Evolutionary conservation across 257 asterid species (phyloP).

Genomic region (Solanum chilense): DNA sequence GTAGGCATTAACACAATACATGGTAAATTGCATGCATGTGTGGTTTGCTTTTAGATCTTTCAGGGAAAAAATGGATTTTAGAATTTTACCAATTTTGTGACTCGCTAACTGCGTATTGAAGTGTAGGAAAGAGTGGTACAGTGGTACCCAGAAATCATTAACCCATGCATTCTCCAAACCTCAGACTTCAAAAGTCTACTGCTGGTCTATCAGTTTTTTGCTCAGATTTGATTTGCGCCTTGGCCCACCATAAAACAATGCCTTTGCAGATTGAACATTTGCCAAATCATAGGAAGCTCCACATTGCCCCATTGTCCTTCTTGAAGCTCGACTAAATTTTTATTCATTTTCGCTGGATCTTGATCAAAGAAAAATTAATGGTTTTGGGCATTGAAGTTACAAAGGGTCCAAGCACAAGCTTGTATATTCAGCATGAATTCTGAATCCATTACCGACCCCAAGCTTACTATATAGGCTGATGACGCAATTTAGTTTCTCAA

Average conservation of each 20-base stretch:
- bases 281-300: conserved; percentile 50
- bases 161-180: background rate
- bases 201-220: background rate
- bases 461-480: background rate
- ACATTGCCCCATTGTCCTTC: conserved; percentile 23
- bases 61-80: background rate
- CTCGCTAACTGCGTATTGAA: background rate
- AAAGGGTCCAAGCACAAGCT: background rate
- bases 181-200: background rate
- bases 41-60: background rate
- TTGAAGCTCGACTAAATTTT: conserved; percentile 44
- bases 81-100: background rate
- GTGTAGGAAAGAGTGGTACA: background rate
- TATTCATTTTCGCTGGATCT: background rate
- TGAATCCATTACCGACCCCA: background rate
- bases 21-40: background rate
- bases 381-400: background rate
- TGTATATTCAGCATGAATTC: background rate
- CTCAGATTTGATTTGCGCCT: background rate
- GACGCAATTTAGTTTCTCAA: background rate
- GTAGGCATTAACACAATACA: background rate
- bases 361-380: background rate
- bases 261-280: conserved; percentile 39
- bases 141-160: background rate
- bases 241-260: background rate